Base-by-base conservation (phyloP, 768 basidiomycete genomes). In the Boletus vinaceobasis region DNA sequence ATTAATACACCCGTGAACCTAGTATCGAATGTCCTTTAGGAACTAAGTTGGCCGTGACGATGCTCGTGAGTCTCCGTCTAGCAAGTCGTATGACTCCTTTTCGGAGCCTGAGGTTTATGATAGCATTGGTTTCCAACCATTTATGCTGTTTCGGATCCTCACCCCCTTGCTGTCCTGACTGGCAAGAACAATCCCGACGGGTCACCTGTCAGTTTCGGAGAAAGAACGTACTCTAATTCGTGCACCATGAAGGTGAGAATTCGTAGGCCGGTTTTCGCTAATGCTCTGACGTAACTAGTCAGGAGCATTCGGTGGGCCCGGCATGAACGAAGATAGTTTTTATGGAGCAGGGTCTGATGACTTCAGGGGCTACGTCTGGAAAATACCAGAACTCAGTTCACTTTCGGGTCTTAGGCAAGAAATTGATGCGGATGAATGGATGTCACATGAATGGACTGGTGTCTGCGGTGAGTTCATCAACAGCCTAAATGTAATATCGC, bases 331-430 rank as follows among this genome's bases (percentile, higher is more conserved):
- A 23, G 87, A 88, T 51, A 67, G 76, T 31, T 81, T 86, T 61
- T 93, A 86, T 63, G 79, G 78, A 35, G 80, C 81, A n/a, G 91
- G 91, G 15, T 91, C 88, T 11, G 91, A 93, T 65, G 88, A 93
- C 67, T 93, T 92, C 65, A 77, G 84, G 36, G 82, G 78, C 19
- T 93, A 93, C 59, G 66, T 90, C 23, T 93, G 91, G 91, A 82
- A 79, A 59, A 74, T 93, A 35, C 90, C 91, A 4, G 63, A 77
- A 13, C 57, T 78, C 4, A 53, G 60, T 10, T 70, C 72, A 15
- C 74, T 90, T 43, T 54, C 64, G 1, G 75, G 76, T 26, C 69
- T 70, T 56, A 75, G 88, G 40, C 66, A 69, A 47, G 74, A 78
- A 43, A 67, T 88, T 43, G 68, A 70, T 31, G 56, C 71, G 17